phyloP scores from a whole-genome alignment of 1,284 basidiomycete genomes.

The Irpex sp. region DNA sequence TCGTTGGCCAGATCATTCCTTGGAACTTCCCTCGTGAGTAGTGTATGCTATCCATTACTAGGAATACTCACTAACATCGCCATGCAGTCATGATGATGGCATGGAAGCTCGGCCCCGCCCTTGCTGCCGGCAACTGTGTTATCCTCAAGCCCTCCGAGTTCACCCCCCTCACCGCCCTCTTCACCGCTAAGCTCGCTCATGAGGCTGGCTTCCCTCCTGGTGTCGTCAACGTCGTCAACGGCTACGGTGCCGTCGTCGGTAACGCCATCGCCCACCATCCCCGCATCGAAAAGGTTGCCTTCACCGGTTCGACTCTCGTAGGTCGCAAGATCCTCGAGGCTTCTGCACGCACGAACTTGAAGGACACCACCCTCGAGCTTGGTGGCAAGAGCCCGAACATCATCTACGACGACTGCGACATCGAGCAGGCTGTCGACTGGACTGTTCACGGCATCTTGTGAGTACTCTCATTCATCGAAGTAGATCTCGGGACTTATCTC shows the following conservation, averaged over 20 bases:
- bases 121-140: slow-evolving; percentile 82
- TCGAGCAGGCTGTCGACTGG: slow-evolving; percentile 83
- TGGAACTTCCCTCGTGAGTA: slow-evolving; percentile 70
- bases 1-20: slow-evolving; percentile 84
- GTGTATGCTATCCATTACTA: neutral
- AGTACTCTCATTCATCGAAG: neutral
- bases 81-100: slow-evolving; percentile 65
- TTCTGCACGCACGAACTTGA: slow-evolving; percentile 82
- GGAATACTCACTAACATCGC: neutral
- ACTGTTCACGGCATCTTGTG: slow-evolving; percentile 75
- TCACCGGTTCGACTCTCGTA: slow-evolving; percentile 76
- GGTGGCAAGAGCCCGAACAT: slow-evolving; percentile 90
- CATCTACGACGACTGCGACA: slow-evolving; percentile 68
- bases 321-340: slow-evolving; percentile 86
- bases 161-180: slow-evolving; percentile 81
- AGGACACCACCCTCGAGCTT: slow-evolving; percentile 88
- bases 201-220: slow-evolving; percentile 67
- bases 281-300: slow-evolving; percentile 69
- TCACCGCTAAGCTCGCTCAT: slow-evolving; percentile 43
- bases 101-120: slow-evolving; percentile 85
- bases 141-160: slow-evolving; percentile 90
- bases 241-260: slow-evolving; percentile 69
- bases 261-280: slow-evolving; percentile 62
- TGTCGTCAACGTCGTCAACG: slow-evolving; percentile 67
- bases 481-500: neutral